phyloP scores from a whole-genome alignment of 2,329 filamentous ascomycete genomes.

The Diaporthe velutina region DNA sequence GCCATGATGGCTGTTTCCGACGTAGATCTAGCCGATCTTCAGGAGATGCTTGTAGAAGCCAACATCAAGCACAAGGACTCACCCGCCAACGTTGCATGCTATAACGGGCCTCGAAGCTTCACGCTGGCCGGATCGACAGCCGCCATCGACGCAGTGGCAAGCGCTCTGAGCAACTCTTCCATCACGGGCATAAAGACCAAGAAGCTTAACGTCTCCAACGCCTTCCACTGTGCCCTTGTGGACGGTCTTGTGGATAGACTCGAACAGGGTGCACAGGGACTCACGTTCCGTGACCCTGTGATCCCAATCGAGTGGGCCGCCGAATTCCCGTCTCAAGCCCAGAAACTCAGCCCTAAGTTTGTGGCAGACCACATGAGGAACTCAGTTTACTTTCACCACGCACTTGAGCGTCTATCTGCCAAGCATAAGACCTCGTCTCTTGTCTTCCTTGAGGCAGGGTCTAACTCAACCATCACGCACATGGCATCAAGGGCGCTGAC shows the following conservation, averaged over 20 bases:
- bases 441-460: conserved; percentile 59
- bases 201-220: conserved; percentile 58
- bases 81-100: conserved; percentile 57
- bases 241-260: conserved; percentile 51
- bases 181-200: conserved; percentile 47
- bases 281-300: conserved; percentile 49
- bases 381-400: conserved; percentile 60
- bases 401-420: conserved; percentile 6
- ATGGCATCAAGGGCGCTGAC: conserved; percentile 50
- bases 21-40: background rate
- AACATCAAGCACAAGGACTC: background rate
- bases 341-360: conserved; percentile 33
- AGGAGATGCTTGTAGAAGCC: background rate
- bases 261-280: conserved; percentile 47
- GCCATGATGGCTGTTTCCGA: conserved; percentile 53
- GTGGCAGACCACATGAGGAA: conserved; percentile 54
- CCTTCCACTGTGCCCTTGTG: conserved; percentile 59
- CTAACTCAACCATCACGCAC: conserved; percentile 50
- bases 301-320: conserved; percentile 50
- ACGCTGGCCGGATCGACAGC: conserved; percentile 54
- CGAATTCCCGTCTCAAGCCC: conserved; percentile 8
- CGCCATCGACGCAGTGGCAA: conserved; percentile 47
- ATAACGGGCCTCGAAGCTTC: conserved; percentile 57
- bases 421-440: conserved; percentile 37
- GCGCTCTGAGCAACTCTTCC: background rate